Percentiles rank a stretch among this genome's conserved stretches.
These are phyloP conservation scores for Pythium rhizo-oryzae DNA, from an alignment of 352 stramenopile genomes.

Conservation along the genomic window DNA sequence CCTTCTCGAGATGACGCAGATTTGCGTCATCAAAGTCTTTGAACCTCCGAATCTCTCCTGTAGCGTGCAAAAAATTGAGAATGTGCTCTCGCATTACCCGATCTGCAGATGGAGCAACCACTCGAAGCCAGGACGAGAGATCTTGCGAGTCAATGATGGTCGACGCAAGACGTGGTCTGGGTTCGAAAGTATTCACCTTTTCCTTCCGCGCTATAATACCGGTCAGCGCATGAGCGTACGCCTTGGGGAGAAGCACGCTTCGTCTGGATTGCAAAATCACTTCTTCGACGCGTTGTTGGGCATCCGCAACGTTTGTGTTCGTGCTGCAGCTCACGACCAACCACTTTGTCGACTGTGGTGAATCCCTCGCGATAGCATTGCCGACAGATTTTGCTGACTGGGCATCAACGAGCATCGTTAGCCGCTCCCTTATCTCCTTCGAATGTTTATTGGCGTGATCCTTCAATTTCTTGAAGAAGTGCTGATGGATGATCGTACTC, in stretches of 20 bases:
- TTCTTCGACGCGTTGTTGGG: background rate
- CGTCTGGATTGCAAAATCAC: background rate
- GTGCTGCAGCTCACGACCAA: constrained; percentile 5
- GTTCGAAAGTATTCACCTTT: background rate
- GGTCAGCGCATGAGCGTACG: constrained; percentile 5
- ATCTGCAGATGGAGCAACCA: background rate
- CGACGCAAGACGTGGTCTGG: background rate
- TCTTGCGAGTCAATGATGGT: background rate
- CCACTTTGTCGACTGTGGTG: background rate
- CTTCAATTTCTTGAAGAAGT: background rate
- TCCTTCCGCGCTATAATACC: background rate
- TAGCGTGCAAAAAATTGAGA: background rate
- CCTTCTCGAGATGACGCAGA: background rate
- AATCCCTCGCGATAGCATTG: background rate
- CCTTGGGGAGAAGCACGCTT: background rate
- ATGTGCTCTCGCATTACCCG: background rate
- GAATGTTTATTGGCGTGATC: constrained; percentile 3
- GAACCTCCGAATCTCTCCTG: constrained; percentile 1
- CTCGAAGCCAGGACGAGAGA: background rate
- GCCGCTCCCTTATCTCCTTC: background rate
- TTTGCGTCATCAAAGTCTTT: background rate
- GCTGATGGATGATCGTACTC: background rate
- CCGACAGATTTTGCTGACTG: background rate
- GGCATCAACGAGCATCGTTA: background rate
- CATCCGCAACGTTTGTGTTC: background rate